A percentile compares a stretch with the other conserved stretches of the same genome.
These are phyloP conservation scores for Takashimella tepidaria DNA, from an alignment of 1,284 basidiomycete species.

Conservation along the genomic window DNA sequence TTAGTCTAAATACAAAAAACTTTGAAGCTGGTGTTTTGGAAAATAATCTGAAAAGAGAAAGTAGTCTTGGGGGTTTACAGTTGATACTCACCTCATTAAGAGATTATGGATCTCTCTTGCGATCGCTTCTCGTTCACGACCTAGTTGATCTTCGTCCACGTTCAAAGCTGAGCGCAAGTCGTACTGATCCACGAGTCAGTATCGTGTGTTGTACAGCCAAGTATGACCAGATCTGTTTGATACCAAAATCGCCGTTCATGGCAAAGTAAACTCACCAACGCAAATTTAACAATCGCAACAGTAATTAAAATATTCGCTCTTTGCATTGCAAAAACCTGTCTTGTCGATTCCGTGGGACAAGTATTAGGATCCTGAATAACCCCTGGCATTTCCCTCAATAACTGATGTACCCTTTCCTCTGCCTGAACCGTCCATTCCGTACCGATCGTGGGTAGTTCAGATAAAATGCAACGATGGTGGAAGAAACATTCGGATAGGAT, in stretches of 20 bases:
- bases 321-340: slow-evolving; percentile 41
- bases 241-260: too few species aligned
- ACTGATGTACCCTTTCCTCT: slow-evolving; percentile 35
- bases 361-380: slow-evolving; percentile 31
- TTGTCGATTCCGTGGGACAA: slow-evolving; percentile 17
- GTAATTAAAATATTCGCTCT: slow-evolving; percentile 45
- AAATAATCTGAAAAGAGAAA: too few species aligned
- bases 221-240: too few species aligned
- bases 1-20: background rate
- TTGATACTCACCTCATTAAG: slow-evolving; percentile 40
- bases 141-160: slow-evolving; percentile 33
- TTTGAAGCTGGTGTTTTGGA: too few species aligned
- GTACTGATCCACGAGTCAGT: slow-evolving; percentile 20
- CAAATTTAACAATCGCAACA: slow-evolving; percentile 45
- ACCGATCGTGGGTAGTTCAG: slow-evolving; percentile 18
- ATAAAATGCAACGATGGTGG: slow-evolving; percentile 38
- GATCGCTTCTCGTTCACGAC: slow-evolving; percentile 39
- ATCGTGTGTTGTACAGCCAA: too few species aligned
- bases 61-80: background rate
- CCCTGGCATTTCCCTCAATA: slow-evolving; percentile 31
- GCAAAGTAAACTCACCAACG: slow-evolving; percentile 31
- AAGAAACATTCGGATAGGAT: slow-evolving; percentile 46
- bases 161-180: slow-evolving; percentile 37
- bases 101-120: slow-evolving; percentile 44
- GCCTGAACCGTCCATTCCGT: slow-evolving; percentile 26